These are phyloP conservation scores for Wilcoxina mikolae DNA, from an alignment of 495 filamentous ascomycete species.

Conservation along the genomic window DNA sequence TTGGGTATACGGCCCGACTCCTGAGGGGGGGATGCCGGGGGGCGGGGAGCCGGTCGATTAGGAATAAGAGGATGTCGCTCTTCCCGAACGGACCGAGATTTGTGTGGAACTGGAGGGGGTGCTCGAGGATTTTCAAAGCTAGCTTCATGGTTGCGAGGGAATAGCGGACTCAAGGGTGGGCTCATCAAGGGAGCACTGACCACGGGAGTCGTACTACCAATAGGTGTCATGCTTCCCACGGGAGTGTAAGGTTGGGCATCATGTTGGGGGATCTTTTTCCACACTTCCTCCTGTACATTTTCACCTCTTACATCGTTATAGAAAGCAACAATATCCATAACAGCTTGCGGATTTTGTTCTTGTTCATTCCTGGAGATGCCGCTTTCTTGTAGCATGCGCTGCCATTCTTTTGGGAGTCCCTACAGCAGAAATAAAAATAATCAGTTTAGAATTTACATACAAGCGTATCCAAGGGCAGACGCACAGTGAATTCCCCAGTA, in stretches of 20 bases:
- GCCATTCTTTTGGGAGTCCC: constrained; percentile 97
- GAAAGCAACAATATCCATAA: constrained; percentile 88
- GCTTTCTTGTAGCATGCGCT: constrained; percentile 82
- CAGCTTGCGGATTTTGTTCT: constrained; percentile 83
- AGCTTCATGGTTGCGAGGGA: constrained; percentile 75
- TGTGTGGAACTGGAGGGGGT: constrained; percentile 67
- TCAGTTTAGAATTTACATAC: no score
- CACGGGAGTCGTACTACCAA: constrained; percentile 32
- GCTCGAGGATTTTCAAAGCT: constrained; percentile 96
- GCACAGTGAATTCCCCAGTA: constrained; percentile 89
- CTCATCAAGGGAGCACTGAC: constrained; percentile 53
- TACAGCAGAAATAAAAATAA: constrained; percentile 33
- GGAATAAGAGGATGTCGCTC: constrained; percentile 45
- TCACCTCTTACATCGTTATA: constrained; percentile 84
- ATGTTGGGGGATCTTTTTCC: constrained; percentile 74
- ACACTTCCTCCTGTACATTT: constrained; percentile 66
- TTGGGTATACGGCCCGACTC: constrained; percentile 12
- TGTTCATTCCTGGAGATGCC: constrained; percentile 94
- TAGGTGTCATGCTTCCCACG: constrained; percentile 11
- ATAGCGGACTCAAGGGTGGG: constrained; percentile 78
- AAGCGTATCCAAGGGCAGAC: no score
- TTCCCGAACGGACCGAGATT: constrained; percentile 19
- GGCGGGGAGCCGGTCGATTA: constrained; percentile 50
- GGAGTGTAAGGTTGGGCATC: constrained; percentile 18
- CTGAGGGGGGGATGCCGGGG: constrained; percentile 33